Base-by-base conservation (phyloP, 768 basidiomycete genomes). In the Lyophyllum semitale region DNA sequence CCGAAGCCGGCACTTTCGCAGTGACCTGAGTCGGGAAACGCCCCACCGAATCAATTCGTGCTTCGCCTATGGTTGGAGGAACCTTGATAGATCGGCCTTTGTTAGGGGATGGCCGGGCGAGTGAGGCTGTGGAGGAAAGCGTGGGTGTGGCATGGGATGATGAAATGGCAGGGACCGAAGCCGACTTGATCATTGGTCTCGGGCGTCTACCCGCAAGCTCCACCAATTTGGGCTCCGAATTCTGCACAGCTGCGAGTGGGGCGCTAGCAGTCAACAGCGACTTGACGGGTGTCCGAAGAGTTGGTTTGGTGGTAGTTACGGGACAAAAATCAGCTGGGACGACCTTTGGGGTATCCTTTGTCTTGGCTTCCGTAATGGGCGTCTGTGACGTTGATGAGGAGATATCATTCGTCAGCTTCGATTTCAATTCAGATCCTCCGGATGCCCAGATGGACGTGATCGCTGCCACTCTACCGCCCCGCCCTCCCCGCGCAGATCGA, bases 361-460 rank as follows among this genome's bases (percentile, higher is more conserved):
- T 44, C 13, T 29, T 29, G 5, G 32, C 4, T 38, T 43, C 40
- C 35, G 51, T 8, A 29, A 48, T n/a, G 17, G 27, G 53, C 33
- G 51, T 18, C 9, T 35, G 51, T 20, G 37, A 50, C 35, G 50
- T n/a, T 29, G 53, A 20, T 37, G 26, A 17, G 18, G 44, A 32
- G 33, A 18, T 35, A 23, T 33, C 41, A 32, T 29, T 30, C 25
- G 37, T 32, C 22, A 46, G 43, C 11, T 54, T 44, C 8, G 38
- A 8, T 22, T 48, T 55, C 30, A 53, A 25, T n/a, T 40, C 44
- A 25, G 29, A 26, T 0, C 75, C 76, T n/a, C 77, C 82, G 32
- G 83, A 72, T 2, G 87, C 83, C 89, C 90, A 93, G 22, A 93
- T 72, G 2, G 89, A 81, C 0, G 88, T 84, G 1, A 91, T 88